A percentile compares a stretch with the other conserved stretches of the same genome.
phyloP scores from a whole-genome alignment of 176 grass and related monocot genomes.

The Oryza longistaminata region DNA sequence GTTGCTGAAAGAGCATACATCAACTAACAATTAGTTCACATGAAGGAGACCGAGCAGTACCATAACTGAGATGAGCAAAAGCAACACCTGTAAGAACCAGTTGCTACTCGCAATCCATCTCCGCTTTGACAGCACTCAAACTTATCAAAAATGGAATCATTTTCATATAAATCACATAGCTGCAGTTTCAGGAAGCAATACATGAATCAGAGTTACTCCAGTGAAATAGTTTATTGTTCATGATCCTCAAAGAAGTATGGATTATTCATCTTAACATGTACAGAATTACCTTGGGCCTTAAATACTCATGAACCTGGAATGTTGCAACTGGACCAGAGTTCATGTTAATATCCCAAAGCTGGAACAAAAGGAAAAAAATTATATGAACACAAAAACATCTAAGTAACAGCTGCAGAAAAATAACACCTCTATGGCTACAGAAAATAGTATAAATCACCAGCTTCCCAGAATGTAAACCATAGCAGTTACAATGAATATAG shows the following conservation, averaged over 20 bases:
- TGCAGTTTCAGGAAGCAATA: conserved; percentile 48
- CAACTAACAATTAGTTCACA: conserved; percentile 30
- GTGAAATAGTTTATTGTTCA: conserved; percentile 4
- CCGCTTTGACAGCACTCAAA: conserved; percentile 97
- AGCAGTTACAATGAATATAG: conserved; percentile 15
- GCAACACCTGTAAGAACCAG: conserved; percentile 91
- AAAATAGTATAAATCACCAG: conserved; percentile 5
- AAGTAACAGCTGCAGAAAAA: conserved; percentile 19
- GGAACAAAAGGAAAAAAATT: conserved; percentile 32
- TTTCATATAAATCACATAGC: conserved; percentile 99
- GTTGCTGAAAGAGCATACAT: conserved; percentile 60
- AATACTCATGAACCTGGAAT: conserved; percentile 91
- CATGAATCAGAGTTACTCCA: conserved; percentile 26
- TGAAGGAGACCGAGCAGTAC: conserved; percentile 20
- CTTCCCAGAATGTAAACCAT: conserved; percentile 3
- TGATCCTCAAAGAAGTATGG: conserved; percentile 12
- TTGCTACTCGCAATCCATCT: conserved; percentile 81
- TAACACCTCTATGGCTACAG: conserved; percentile 1
- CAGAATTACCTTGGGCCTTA: conserved; percentile 90
- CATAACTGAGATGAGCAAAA: conserved; percentile 21
- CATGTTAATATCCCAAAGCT: conserved; percentile 99
- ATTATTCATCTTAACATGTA: conserved; percentile 37
- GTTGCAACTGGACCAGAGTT: conserved; percentile 85
- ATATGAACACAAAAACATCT: conserved; percentile 13
- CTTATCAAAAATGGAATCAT: conserved; percentile 98